These are phyloP conservation scores for Amesomyces nigricolor DNA, from an alignment of 2,329 filamentous ascomycete genomes.

Conservation along the genomic window DNA sequence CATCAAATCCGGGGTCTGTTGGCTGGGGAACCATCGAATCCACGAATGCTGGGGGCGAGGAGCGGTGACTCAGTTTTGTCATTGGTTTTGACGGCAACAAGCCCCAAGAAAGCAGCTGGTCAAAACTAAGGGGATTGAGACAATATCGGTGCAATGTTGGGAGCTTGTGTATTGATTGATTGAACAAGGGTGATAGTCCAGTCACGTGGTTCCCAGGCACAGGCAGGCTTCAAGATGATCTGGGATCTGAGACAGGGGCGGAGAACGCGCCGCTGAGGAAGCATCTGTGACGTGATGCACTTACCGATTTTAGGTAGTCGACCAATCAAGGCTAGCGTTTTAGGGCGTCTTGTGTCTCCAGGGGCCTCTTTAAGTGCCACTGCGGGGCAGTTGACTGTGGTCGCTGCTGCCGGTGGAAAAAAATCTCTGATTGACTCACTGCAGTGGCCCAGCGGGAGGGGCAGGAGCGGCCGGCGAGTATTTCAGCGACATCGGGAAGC, in stretches of 20 bases:
- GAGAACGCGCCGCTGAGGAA: constrained; percentile 4
- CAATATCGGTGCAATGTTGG: too few species aligned
- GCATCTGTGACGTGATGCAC: constrained; percentile 17
- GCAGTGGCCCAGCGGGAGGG: constrained; percentile 14
- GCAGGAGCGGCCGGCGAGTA: constrained; percentile 17
- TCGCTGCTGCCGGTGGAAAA: constrained; percentile 20
- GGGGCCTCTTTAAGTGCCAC: constrained; percentile 22
- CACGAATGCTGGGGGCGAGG: too few species aligned
- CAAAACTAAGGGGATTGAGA: too few species aligned
- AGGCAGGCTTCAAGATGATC: too few species aligned
- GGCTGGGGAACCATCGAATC: too few species aligned
- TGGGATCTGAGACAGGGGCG: neutral
- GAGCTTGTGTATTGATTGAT: too few species aligned
- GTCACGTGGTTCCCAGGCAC: too few species aligned
- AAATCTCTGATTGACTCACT: constrained; percentile 29
- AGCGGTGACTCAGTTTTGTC: too few species aligned
- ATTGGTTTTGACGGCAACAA: too few species aligned
- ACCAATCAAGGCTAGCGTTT: constrained; percentile 21
- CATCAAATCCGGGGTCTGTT: too few species aligned
- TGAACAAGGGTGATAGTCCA: too few species aligned
- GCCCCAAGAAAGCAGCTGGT: too few species aligned
- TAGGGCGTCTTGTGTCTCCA: constrained; percentile 7
- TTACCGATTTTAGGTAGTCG: constrained; percentile 12
- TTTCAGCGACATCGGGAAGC: constrained; percentile 29
- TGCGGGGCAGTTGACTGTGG: constrained; percentile 24